Base-by-base conservation (phyloP, 495 filamentous ascomycete species). In the Letharia columbiana region DNA sequence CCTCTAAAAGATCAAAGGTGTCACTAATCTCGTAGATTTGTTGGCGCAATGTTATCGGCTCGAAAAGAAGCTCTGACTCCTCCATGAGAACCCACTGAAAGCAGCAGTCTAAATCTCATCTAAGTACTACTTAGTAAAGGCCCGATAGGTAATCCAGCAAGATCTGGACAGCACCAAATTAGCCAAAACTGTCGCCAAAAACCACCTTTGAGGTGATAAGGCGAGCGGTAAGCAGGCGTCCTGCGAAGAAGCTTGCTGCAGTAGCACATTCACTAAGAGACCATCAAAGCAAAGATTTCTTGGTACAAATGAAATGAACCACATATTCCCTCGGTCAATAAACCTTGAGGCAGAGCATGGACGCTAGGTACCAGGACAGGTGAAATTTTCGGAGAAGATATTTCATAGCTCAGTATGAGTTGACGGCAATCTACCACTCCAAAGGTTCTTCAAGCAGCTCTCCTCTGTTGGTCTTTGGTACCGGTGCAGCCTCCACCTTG, bases 391-490 rank as follows among this genome's bases (percentile, higher is more conserved):
- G n/a, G 23, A 31, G 28, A 42, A 28, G 3, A 44, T 61, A 5
- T 31, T 61, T 41, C 39, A 28, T 28, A 42, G 15, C 18, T 42
- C 39, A 64, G 49, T 64, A 49, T 56, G 39, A 40, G 7, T 15
- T 49, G 28, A 37, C 5, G 12, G 47, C 23, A 37, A 28, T 7
- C 64, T 56, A 98, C 94, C 94, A 98, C 72, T 97, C 92, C 62
- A 96, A 79, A 44, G 94, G 92, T 77, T 98, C 92, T 69, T 83
- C 88, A 71, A 88, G 84, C 67, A 85, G 87, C 71, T 95, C 88
- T 2, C 94, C 94, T 20, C 90, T 80, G 77, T 98, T 97, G 66
- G 94, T 97, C 76, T 84, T 92, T 49, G 93, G 92, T 40, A 98
- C 88, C 23, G 90, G 86, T 33, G 82, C 89, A 28, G 94, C 89